A percentile compares a stretch with the other conserved stretches of the same genome.
These are phyloP conservation scores for Metarhizium robertsii DNA, from an alignment of 2,329 filamentous ascomycete genomes.

Conservation along the genomic window DNA sequence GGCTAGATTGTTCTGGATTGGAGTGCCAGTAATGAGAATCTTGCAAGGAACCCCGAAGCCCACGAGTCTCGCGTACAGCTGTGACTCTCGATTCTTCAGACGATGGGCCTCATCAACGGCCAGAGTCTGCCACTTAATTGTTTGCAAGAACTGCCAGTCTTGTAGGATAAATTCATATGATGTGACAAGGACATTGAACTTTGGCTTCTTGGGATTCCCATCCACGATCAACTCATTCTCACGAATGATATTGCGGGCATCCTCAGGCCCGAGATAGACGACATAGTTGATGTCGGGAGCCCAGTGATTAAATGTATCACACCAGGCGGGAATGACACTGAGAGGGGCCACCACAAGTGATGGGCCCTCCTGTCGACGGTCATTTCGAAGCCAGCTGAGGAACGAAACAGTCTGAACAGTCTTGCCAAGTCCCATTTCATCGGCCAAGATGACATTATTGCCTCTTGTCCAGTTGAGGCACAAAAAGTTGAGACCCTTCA, in stretches of 20 bases:
- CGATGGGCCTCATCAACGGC: constrained; percentile 95
- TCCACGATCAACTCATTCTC: constrained; percentile 85
- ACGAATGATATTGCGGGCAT: constrained; percentile 75
- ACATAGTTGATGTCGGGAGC: constrained; percentile 94
- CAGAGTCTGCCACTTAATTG: constrained; percentile 96
- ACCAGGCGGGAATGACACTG: constrained; percentile 96
- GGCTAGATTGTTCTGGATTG: constrained; percentile 92
- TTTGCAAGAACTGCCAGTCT: constrained; percentile 74
- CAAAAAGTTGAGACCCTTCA: constrained; percentile 89
- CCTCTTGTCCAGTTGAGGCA: constrained; percentile 91
- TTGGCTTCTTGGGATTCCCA: constrained; percentile 77
- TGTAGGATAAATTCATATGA: constrained; percentile 94
- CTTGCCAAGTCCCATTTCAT: constrained; percentile 98
- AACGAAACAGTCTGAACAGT: constrained; percentile 97
- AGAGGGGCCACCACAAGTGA: constrained; percentile 96
- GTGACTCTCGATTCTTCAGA: constrained; percentile 91
- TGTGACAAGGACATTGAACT: constrained; percentile 95
- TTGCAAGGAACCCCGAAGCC: constrained; percentile 83
- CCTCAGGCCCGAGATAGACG: constrained; percentile 86
- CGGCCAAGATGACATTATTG: constrained; percentile 93
- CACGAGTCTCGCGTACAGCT: constrained; percentile 76
- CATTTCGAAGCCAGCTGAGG: constrained; percentile 91
- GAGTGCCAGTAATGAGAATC: constrained; percentile 90
- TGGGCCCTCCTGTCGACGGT: constrained; percentile 81
- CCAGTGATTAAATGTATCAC: constrained; percentile 95